A percentile compares a stretch with the other conserved stretches of the same genome.
Evolutionary conservation across 805 yeast species (phyloP).

Genomic region (Yueomyces sinensis): DNA sequence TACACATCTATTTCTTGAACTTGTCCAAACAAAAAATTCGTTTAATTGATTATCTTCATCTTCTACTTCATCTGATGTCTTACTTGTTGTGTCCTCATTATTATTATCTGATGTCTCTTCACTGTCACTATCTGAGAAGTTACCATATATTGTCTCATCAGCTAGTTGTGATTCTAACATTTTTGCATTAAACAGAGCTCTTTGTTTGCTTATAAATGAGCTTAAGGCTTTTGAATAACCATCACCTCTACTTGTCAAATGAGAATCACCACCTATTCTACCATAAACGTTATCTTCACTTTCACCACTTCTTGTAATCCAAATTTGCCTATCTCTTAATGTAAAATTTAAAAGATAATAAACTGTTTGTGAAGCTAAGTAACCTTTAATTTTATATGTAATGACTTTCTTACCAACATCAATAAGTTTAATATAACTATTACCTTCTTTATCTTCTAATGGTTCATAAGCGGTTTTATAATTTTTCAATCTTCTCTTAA

Average conservation of each 20-base stretch:
- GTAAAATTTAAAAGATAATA: conserved; percentile 84
- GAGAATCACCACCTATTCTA: conserved; percentile 83
- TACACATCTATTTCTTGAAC: conserved; percentile 67
- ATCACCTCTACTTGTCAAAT: conserved; percentile 63
- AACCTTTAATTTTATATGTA: conserved; percentile 78
- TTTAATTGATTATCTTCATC: conserved; percentile 27
- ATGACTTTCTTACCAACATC: conserved; percentile 92
- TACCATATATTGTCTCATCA: conserved; percentile 28
- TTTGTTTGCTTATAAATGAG: conserved; percentile 58
- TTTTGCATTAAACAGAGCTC: conserved; percentile 47
- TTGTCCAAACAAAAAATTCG: conserved; percentile 88
- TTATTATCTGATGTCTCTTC: conserved; percentile 15
- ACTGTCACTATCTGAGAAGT: conserved; percentile 19
- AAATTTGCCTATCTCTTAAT: conserved; percentile 76
- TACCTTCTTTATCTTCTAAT: conserved; percentile 60
- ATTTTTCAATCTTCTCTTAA: conserved; percentile 64
- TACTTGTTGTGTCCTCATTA: not conserved
- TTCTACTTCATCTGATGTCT: conserved; percentile 24
- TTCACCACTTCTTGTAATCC: conserved; percentile 95
- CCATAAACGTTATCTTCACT: conserved; percentile 76
- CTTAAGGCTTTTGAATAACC: conserved; percentile 63
- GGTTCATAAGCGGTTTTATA: conserved; percentile 87
- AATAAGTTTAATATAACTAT: conserved; percentile 88
- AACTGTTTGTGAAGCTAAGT: conserved; percentile 84
- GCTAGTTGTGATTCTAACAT: conserved; percentile 27